These are phyloP conservation scores for Ceratobasidium theobromae DNA, from an alignment of 1,284 basidiomycete species.

Conservation along the genomic window DNA sequence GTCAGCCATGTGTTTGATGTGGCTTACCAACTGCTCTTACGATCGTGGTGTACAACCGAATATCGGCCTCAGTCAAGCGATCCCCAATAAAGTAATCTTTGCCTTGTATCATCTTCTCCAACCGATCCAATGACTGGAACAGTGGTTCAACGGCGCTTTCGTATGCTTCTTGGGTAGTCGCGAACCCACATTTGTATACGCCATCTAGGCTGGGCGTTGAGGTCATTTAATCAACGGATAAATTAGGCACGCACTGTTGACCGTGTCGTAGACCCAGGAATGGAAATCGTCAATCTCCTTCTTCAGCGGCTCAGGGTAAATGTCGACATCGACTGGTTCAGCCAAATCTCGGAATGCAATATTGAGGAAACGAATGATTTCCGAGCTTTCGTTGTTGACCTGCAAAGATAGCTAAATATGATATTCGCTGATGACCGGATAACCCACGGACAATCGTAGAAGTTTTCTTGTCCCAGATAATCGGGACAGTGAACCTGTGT, in stretches of 20 bases:
- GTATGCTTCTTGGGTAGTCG: slow-evolving; percentile 80
- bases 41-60: slow-evolving; percentile 89
- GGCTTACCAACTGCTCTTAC: slow-evolving; percentile 49
- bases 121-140: slow-evolving; percentile 76
- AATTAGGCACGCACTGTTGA: slow-evolving; percentile 64
- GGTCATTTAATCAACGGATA: not conserved
- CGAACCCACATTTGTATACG: slow-evolving; percentile 91
- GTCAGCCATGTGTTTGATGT: not conserved
- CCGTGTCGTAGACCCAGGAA: slow-evolving; percentile 79
- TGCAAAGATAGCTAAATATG: not conserved
- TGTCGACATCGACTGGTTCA: slow-evolving; percentile 66
- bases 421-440: not conserved
- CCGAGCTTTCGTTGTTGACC: slow-evolving; percentile 85
- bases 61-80: slow-evolving; percentile 86
- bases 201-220: slow-evolving; percentile 54
- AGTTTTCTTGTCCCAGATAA: slow-evolving; percentile 91
- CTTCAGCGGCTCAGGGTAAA: slow-evolving; percentile 74
- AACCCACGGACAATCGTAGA: slow-evolving; percentile 69
- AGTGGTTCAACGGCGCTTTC: slow-evolving; percentile 69
- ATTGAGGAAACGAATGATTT: slow-evolving; percentile 94
- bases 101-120: slow-evolving; percentile 75
- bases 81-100: slow-evolving; percentile 84
- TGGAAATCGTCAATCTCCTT: slow-evolving; percentile 86
- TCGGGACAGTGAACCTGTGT: slow-evolving; percentile 83
- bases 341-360: slow-evolving; percentile 72